Base-by-base conservation (phyloP, 2,329 filamentous ascomycete species). In the Myriosclerotinia duriaeana region DNA sequence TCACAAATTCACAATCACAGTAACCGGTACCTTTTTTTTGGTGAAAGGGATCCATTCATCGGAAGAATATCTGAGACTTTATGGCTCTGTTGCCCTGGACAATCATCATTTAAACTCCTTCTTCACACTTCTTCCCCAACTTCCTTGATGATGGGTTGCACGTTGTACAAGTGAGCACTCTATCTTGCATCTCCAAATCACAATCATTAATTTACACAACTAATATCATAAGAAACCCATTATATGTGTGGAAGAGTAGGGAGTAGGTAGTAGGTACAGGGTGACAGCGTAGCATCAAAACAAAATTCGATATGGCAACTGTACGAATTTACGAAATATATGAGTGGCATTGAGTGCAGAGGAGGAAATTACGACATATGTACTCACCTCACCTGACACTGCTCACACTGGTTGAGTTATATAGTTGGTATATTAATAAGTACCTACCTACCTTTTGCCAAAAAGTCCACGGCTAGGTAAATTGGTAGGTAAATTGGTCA, bases 181-280 rank as follows among this genome's bases (percentile, higher is more conserved):
- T 53, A 63, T 63, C 60, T 63, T 53, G 48, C 40, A 58, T 58
- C 9, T 58, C n/a, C 40, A 42, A 58, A 58, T 58, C 30, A 34
- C 30, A 34, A 34, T 34, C 40, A 40, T 22, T 17, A 52, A 53
- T 53, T 44, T 52, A 44, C 44, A 53, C 59, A 26, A 14, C 15
- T 34, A 34, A 34, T 34, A 20, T n/a, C n/a, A 17, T 44, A n/a
- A 34, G 20, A 40, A 34, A 34, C 0, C 36, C 34, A 53, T 53
- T 53, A 8, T 17, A 12, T 53, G 17, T 40, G 11, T 34, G 17
- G n/a, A 46, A 34, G 40, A 5, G 55, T n/a, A n/a, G n/a, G n/a
- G n/a, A n/a, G n/a, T n/a, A n/a, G n/a, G n/a, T n/a, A n/a, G n/a
- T n/a, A n/a, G n/a, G n/a, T 14, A 46, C 55, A 58, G 11, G 26